Base-by-base conservation (phyloP, 2,329 filamentous ascomycete species). In the Corinectria fuckeliana region DNA sequence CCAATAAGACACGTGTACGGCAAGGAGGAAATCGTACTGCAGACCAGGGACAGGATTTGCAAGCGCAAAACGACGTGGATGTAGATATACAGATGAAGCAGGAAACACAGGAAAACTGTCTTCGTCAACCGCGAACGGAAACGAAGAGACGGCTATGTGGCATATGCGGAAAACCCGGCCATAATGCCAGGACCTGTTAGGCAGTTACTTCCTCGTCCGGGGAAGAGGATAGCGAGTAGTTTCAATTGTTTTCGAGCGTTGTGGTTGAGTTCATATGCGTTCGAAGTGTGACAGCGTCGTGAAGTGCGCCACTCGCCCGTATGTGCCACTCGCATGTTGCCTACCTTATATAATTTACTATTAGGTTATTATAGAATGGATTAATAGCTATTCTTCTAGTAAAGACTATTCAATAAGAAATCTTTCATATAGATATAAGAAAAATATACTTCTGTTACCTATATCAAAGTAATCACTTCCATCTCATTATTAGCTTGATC, bases 1-100 rank as follows among this genome's bases (percentile, higher is more conserved):
- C 50, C 50, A 54, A 34, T 25, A 54, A 38, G 47, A 54, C 50
- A 23, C 39, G 25, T 45, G 23, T 54, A 18, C 39, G 44, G 34
- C 38, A 54, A 32, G 30, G 25, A 47, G 39, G 50, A 36, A 21
- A 25, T 45, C 38, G 30, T 32, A 41, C 50, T 26, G 7, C 11
- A 28, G 26, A 7, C 26, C 7, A 28, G 26, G 26, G 26, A 28
- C 26, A 28, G 11, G 26, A 5, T 10, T 14, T 34, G n/a, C 30
- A 34, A 34, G 30, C 2, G 5, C 13, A 34, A 14, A 34, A n/a
- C 10, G 30, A 34, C 9, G n/a, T 34, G 5, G 14, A 13, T n/a
- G 11, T n/a, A 7, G 14, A 36, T 6, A n/a, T 36, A 36, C 32
- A 36, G 32, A n/a, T n/a, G n/a, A n/a, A n/a, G n/a, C 32, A 36